Evolutionary conservation across 495 filamentous ascomycete species (phyloP), one percentile per base, ranked within the genome.

Genomic region (Immersiella caudata): DNA sequence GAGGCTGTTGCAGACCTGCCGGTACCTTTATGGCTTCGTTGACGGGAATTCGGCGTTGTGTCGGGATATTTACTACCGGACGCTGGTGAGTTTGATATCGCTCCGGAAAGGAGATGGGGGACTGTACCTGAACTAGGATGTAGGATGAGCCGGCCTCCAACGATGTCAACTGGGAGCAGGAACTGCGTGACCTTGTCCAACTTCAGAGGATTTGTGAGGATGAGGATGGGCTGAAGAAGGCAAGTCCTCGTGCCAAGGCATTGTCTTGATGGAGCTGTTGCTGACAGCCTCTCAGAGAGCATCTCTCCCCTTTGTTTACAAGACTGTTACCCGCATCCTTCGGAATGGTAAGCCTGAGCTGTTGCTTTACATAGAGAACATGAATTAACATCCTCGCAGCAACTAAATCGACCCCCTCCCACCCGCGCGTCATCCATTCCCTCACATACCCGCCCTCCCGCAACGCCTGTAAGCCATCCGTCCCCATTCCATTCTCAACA

Each of bases 1-100:
- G 0, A 59, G 70, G n/a, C 66, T 88, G 20, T 72, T 79, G 40
- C 72, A 62, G 60, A 81, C 80, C 57, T 88, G 84, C 69, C 83
- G 78, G 62, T 68, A 50, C 21, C 74, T 89, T 27, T 70, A 84
- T 60, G 66, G 73, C 63, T 82, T 82, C 67, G 73, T 89, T 57
- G 77, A 74, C 21, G 79, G 75, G 27, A 88, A 91, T 73, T 50
- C 69, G 5, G 67, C 80, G 9, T 75, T 91, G 18, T 86, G 79
- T 66, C 85, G 82, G 67, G 76, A 80, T 12, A 70, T 87, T 11
- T 90, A 88, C 71, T 75, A 84, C 20, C 74, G 74, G 21, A 66
- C 74, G 22, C 76, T 84, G 60, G 85, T 73, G 69, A 70, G 63
- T 50, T 58, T 18, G 40, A 46, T 36, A 14, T 14, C 40, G 14